Percentiles rank a stretch among this genome's conserved stretches.
phyloP scores from a whole-genome alignment of 176 grass and related monocot species.

The Tillandsia fasciculata region DNA sequence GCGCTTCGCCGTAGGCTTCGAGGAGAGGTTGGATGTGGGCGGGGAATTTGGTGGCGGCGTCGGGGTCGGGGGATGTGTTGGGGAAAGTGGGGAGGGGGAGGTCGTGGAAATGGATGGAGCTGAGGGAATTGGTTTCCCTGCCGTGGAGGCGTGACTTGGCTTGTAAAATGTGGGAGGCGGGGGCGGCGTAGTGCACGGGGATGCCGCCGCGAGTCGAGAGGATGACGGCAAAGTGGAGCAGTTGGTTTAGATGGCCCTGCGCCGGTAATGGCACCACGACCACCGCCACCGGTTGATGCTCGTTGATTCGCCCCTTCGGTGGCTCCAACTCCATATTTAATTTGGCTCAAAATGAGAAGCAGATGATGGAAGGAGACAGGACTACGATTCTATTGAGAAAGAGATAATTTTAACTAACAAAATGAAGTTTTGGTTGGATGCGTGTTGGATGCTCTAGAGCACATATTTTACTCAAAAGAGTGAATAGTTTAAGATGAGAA shows the following conservation, averaged over 20 bases:
- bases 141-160: constrained; percentile 26
- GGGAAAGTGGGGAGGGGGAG: constrained; percentile 25
- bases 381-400: no score
- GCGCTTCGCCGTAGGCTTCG: not conserved
- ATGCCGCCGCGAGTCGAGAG: constrained; percentile 35
- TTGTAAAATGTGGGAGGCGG: constrained; percentile 37
- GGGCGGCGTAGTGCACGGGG: constrained; percentile 50
- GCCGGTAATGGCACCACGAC: constrained; percentile 51
- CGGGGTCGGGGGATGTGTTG: constrained; percentile 25
- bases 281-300: constrained; percentile 18
- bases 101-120: constrained; percentile 31
- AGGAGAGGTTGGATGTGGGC: constrained; percentile 26
- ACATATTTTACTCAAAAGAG: no score
- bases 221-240: constrained; percentile 45
- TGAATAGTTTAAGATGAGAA: no score
- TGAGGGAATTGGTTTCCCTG: constrained; percentile 4
- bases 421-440: no score
- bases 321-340: no score
- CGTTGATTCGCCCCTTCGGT: no score
- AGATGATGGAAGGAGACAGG: no score
- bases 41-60: constrained; percentile 23
- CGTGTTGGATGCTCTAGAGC: no score
- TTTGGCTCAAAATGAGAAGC: no score
- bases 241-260: constrained; percentile 64
- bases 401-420: no score